These are phyloP conservation scores for Xylaria sp. DNA, from an alignment of 2,329 filamentous ascomycete genomes.

Conservation along the genomic window DNA sequence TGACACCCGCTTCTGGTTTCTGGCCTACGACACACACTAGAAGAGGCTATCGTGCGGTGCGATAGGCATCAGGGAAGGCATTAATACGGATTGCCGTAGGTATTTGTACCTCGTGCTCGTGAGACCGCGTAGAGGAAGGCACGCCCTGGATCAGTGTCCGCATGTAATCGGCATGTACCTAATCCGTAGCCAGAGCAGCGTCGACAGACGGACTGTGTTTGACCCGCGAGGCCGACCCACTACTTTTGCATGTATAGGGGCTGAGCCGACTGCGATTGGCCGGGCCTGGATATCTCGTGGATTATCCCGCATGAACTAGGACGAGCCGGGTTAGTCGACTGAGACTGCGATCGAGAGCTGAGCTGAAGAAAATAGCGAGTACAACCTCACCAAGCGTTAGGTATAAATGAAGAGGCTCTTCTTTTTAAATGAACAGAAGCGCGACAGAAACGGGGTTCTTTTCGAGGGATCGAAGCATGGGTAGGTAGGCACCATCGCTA, in stretches of 20 bases:
- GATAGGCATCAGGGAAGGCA: not conserved
- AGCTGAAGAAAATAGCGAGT: no score
- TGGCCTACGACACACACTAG: not conserved
- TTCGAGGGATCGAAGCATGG: not conserved
- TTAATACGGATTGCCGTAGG: not conserved
- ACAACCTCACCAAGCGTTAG: not conserved
- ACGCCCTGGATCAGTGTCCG: no score
- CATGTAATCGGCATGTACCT: no score
- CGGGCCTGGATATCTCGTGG: no score
- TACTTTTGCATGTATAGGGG: not conserved
- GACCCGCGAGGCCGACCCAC: not conserved
- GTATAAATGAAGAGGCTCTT: not conserved
- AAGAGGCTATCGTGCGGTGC: not conserved
- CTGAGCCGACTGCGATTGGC: not conserved
- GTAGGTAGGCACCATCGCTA: not conserved
- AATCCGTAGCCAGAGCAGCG: no score
- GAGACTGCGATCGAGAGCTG: no score
- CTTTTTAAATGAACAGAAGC: not conserved
- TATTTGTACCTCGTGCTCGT: not conserved
- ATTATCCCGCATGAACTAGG: no score
- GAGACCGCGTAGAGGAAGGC: no score
- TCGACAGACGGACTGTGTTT: no score
- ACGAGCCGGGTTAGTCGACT: no score
- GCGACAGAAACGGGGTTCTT: not conserved
- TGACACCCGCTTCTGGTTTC: conserved; percentile 4